phyloP scores from a whole-genome alignment of 2,329 filamentous ascomycete species.

The Tolypocladium pustulatum region DNA sequence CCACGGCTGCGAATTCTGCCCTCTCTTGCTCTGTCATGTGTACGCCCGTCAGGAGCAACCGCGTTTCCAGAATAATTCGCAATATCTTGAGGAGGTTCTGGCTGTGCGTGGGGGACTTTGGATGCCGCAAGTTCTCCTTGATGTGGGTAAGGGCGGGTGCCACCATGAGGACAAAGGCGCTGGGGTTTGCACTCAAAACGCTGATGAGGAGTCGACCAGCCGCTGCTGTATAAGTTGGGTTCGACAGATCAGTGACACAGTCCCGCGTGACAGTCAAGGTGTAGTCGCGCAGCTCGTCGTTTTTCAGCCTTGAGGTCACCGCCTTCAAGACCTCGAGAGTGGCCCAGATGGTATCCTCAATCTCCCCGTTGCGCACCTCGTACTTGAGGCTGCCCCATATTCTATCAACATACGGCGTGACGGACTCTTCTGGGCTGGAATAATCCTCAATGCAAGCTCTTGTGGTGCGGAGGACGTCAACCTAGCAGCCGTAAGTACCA shows the following conservation, averaged over 20 bases:
- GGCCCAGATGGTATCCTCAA: slow-evolving; percentile 44
- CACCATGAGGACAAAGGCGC: slow-evolving; percentile 37
- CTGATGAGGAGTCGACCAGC: slow-evolving; percentile 42
- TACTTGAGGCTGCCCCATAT: slow-evolving; percentile 53
- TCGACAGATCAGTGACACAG: slow-evolving; percentile 41
- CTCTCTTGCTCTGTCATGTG: slow-evolving; percentile 24
- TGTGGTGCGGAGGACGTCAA: slow-evolving; percentile 47
- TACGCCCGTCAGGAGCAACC: slow-evolving; percentile 26
- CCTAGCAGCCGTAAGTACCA: slow-evolving; percentile 16
- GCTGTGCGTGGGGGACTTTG: slow-evolving; percentile 38
- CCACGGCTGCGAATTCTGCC: slow-evolving; percentile 24
- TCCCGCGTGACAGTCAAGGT: slow-evolving; percentile 39
- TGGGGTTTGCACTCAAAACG: slow-evolving; percentile 35
- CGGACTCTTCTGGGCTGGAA: slow-evolving; percentile 30
- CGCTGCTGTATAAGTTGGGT: slow-evolving; percentile 38
- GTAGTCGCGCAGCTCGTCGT: slow-evolving; percentile 33
- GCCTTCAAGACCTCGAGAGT: slow-evolving; percentile 44
- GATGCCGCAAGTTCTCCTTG: slow-evolving; percentile 38
- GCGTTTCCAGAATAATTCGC: slow-evolving; percentile 38
- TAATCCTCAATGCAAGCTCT: slow-evolving; percentile 42
- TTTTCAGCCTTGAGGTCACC: slow-evolving; percentile 34
- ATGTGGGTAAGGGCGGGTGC: slow-evolving; percentile 37
- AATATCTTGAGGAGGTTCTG: slow-evolving; percentile 41
- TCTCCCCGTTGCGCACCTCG: slow-evolving; percentile 50
- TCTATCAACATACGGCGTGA: slow-evolving; percentile 37